These are phyloP conservation scores for Saccharum spontaneum DNA, from an alignment of 176 grass and related monocot genomes.

Conservation along the genomic window DNA sequence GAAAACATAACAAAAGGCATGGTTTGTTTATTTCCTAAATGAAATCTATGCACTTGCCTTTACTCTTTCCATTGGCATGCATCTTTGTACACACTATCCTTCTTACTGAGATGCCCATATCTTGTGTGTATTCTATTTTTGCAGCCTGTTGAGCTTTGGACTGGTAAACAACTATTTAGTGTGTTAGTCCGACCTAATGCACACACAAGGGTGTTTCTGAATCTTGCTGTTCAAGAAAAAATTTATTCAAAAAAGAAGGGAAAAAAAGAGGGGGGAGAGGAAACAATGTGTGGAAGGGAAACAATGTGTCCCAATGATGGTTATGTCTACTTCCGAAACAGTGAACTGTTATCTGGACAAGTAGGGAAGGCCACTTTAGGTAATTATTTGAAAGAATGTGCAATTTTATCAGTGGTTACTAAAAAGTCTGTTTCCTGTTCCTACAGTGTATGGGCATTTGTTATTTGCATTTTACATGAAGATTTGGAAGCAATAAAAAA, in stretches of 20 bases:
- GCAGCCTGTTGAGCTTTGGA: slow-evolving; percentile 96
- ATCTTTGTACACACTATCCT: slow-evolving; percentile 20
- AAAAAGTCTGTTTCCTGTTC: slow-evolving; percentile 7
- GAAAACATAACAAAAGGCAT: background rate
- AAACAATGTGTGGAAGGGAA: slow-evolving; percentile 40
- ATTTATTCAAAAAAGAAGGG: slow-evolving; percentile 41
- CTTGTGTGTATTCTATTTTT: slow-evolving; percentile 35
- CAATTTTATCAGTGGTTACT: background rate
- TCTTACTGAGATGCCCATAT: slow-evolving; percentile 25
- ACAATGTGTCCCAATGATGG: slow-evolving; percentile 91
- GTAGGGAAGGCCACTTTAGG: slow-evolving; percentile 91
- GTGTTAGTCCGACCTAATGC: slow-evolving; percentile 92
- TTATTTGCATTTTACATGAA: slow-evolving; percentile 16
- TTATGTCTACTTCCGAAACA: slow-evolving; percentile 93
- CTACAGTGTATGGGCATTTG: background rate
- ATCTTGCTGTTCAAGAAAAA: slow-evolving; percentile 85
- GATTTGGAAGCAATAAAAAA: slow-evolving; percentile 37
- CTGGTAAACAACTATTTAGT: slow-evolving; percentile 93
- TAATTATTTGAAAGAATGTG: slow-evolving; percentile 30
- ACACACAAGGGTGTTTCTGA: slow-evolving; percentile 81
- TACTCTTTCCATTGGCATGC: background rate
- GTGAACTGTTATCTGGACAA: slow-evolving; percentile 88
- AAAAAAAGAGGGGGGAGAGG: background rate
- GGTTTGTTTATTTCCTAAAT: slow-evolving; percentile 13
- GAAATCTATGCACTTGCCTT: background rate